These are phyloP conservation scores for Sporobolomyces pararoseus DNA, from an alignment of 768 basidiomycete genomes.

Conservation along the genomic window DNA sequence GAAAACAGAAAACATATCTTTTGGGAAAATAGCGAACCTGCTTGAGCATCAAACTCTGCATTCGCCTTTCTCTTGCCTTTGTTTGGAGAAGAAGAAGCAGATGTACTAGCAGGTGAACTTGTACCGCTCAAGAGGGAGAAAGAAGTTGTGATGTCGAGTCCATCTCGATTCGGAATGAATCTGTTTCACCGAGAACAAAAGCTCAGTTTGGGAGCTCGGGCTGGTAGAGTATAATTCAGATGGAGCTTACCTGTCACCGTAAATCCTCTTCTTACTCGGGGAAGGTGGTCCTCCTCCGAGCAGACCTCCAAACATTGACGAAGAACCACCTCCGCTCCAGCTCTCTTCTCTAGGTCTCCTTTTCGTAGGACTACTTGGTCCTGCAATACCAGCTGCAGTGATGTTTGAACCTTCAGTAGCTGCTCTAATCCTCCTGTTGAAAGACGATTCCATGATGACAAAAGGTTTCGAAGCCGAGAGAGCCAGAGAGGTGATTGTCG, in stretches of 20 bases:
- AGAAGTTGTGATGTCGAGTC: conserved; percentile 61
- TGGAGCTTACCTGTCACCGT: conserved; percentile 50
- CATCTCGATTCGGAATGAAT: conserved; percentile 63
- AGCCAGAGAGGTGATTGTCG: background rate
- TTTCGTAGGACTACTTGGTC: conserved; percentile 15
- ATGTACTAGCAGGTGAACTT: conserved; percentile 30
- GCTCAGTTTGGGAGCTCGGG: background rate
- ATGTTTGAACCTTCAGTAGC: conserved; percentile 16
- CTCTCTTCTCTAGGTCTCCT: conserved; percentile 8
- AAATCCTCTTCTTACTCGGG: conserved; percentile 46
- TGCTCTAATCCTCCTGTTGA: conserved; percentile 4
- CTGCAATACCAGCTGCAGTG: conserved; percentile 4
- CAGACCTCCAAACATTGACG: background rate
- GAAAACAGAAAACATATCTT: background rate
- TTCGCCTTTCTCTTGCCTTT: conserved; percentile 58
- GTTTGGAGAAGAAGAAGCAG: conserved; percentile 59
- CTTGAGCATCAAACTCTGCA: conserved; percentile 70
- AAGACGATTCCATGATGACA: conserved; percentile 12
- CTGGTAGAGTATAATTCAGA: no score
- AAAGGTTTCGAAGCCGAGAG: background rate
- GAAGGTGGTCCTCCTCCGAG: conserved; percentile 22
- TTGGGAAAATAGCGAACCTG: conserved; percentile 54
- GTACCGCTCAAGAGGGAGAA: conserved; percentile 61
- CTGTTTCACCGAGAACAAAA: conserved; percentile 47
- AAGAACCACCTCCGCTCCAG: conserved; percentile 3